phyloP scores from a whole-genome alignment of 2,329 filamentous ascomycete genomes.

The Xylaria polymorpha region DNA sequence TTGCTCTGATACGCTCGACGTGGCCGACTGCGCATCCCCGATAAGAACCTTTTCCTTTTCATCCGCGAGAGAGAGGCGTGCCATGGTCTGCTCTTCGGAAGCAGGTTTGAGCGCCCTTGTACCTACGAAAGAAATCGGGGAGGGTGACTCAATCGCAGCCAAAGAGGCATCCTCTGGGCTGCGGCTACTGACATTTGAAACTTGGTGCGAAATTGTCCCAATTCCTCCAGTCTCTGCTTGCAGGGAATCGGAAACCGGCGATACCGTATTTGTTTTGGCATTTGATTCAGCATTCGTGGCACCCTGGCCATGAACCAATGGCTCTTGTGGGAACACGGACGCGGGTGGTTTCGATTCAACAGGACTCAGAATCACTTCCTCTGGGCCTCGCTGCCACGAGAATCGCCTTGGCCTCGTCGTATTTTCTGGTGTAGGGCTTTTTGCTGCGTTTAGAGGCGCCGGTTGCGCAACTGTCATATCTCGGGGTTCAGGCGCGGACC shows the following conservation, averaged over 20 bases:
- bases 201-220: constrained; percentile 50
- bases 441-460: constrained; percentile 40
- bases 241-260: constrained; percentile 30
- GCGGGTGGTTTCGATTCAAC: constrained; percentile 31
- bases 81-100: constrained; percentile 37
- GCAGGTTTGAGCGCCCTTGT: constrained; percentile 41
- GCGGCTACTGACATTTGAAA: constrained; percentile 53
- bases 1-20: constrained; percentile 54
- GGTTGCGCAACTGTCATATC: constrained; percentile 37
- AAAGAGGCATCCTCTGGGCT: constrained; percentile 45
- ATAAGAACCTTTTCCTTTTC: constrained; percentile 54
- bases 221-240: constrained; percentile 36
- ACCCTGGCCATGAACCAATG: constrained; percentile 11
- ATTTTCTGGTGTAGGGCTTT: constrained; percentile 32
- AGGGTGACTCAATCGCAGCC: constrained; percentile 55
- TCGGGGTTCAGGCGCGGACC: constrained; percentile 7
- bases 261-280: constrained; percentile 15
- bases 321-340: constrained; percentile 22
- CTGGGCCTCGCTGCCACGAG: constrained; percentile 56
- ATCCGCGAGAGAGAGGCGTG: constrained; percentile 57
- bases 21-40: constrained; percentile 43
- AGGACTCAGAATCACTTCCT: constrained; percentile 40
- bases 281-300: neutral
- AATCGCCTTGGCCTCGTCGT: constrained; percentile 49
- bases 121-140: constrained; percentile 56